These are phyloP conservation scores for Cercospora citrullina DNA, from an alignment of 2,329 filamentous ascomycete species.

Conservation along the genomic window DNA sequence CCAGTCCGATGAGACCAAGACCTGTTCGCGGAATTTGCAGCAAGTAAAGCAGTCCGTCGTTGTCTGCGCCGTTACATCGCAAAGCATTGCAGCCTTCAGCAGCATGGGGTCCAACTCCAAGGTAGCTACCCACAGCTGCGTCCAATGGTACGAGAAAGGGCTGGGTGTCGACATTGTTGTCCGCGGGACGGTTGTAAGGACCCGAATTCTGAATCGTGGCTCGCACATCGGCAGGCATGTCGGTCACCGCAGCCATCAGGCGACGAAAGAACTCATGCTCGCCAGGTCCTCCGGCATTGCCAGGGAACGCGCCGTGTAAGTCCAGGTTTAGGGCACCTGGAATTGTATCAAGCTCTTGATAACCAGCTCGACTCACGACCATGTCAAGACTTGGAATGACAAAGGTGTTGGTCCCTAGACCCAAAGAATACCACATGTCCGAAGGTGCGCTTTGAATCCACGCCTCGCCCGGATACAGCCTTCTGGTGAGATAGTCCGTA, in stretches of 20 bases:
- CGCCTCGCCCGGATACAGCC: neutral
- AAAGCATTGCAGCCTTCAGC: neutral
- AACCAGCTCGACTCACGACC: neutral
- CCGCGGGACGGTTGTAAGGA: neutral
- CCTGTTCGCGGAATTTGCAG: neutral
- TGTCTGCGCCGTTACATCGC: neutral
- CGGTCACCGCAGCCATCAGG: neutral
- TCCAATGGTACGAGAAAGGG: neutral
- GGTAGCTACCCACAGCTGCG: neutral
- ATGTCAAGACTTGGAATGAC: conserved; percentile 1
- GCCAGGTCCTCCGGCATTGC: neutral
- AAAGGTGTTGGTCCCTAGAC: neutral
- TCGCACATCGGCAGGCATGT: neutral
- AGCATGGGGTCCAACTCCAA: neutral
- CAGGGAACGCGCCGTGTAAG: neutral
- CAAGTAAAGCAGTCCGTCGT: neutral
- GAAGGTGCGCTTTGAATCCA: neutral
- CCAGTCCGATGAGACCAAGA: neutral
- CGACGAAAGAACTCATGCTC: neutral
- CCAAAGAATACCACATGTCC: neutral
- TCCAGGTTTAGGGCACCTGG: neutral
- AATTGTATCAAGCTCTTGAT: neutral
- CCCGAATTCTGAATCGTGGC: neutral
- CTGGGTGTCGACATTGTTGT: neutral
- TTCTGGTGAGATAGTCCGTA: neutral